Percentiles rank a stretch among this genome's conserved stretches.
Conservation (phyloP, 805 yeast species). For the Suhomyces kilbournensis region DNA sequence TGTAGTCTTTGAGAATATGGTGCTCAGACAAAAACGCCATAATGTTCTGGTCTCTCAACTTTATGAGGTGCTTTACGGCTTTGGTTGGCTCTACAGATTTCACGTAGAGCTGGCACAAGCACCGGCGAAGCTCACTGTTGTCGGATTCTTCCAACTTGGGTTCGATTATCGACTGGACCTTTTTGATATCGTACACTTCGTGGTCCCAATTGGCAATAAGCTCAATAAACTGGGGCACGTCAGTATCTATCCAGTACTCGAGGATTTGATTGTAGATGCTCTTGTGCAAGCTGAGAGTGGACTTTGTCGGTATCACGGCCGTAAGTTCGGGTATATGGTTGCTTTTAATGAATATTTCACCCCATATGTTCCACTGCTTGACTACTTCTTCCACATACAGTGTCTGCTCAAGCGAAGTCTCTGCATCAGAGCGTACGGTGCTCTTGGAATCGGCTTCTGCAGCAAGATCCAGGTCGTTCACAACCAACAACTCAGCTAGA, state of each 20-base stretch:
- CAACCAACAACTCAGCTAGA: conserved; percentile 27
- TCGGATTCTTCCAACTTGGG: conserved; percentile 35
- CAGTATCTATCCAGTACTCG: conserved; percentile 38
- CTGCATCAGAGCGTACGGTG: conserved; percentile 16
- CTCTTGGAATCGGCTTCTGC: conserved; percentile 28
- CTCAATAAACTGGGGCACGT: conserved; percentile 32
- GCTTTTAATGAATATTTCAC: conserved; percentile 48
- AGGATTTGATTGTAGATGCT: conserved; percentile 44
- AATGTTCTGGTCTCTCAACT: conserved; percentile 50
- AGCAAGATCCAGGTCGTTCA: conserved; percentile 20
- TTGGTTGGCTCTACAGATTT: conserved; percentile 53
- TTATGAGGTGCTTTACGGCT: conserved; percentile 65
- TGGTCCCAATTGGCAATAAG: conserved; percentile 57
- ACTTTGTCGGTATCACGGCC: conserved; percentile 51
- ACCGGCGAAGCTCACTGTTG: conserved; percentile 31
- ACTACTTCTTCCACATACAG: conserved; percentile 21
- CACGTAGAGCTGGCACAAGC: conserved; percentile 53
- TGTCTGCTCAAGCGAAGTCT: conserved; percentile 13
- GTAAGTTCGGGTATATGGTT: conserved; percentile 48
- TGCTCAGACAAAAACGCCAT: conserved; percentile 57
- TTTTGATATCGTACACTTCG: conserved; percentile 46
- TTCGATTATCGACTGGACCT: conserved; percentile 47
- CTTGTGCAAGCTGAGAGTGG: conserved; percentile 32
- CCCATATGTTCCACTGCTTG: conserved; percentile 64
- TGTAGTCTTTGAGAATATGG: conserved; percentile 57